phyloP scores from a whole-genome alignment of 805 yeast species.

The Saccharomycopsis microspora region DNA sequence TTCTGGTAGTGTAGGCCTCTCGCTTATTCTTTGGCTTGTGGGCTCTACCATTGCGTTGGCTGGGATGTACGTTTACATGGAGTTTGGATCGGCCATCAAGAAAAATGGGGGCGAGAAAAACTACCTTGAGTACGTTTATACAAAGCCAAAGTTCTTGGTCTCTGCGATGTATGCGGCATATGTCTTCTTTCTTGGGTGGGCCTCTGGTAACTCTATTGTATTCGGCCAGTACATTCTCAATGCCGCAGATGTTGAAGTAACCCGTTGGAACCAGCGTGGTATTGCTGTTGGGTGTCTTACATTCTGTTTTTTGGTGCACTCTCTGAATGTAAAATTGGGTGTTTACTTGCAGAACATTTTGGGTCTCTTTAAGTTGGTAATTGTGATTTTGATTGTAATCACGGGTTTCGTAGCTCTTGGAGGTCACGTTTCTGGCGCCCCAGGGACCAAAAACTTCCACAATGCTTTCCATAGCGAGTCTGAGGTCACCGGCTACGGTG shows the following conservation, averaged over 20 bases:
- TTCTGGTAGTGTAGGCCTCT: constrained; percentile 62
- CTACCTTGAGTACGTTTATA: constrained; percentile 61
- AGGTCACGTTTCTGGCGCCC: constrained; percentile 46
- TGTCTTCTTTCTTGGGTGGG: constrained; percentile 72
- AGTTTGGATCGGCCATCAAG: constrained; percentile 68
- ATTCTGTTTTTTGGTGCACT: constrained; percentile 56
- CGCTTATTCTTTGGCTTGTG: constrained; percentile 62
- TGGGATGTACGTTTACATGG: constrained; percentile 64
- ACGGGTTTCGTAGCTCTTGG: constrained; percentile 81
- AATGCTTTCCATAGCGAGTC: constrained; percentile 36
- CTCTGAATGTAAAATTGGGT: constrained; percentile 52
- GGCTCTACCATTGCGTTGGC: constrained; percentile 60
- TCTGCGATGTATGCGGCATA: constrained; percentile 60
- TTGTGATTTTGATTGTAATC: constrained; percentile 55
- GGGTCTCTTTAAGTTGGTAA: constrained; percentile 65
- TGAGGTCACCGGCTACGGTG: constrained; percentile 51
- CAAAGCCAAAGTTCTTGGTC: constrained; percentile 56
- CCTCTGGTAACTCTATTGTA: constrained; percentile 73
- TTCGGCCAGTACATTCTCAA: constrained; percentile 68
- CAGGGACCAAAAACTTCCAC: constrained; percentile 47
- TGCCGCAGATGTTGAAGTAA: constrained; percentile 59
- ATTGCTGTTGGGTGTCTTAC: constrained; percentile 67
- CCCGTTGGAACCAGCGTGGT: constrained; percentile 69
- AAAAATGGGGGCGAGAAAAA: constrained; percentile 83
- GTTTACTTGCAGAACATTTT: constrained; percentile 51